Conservation (phyloP, 768 basidiomycete species). For the Tricholomella constricta region DNA sequence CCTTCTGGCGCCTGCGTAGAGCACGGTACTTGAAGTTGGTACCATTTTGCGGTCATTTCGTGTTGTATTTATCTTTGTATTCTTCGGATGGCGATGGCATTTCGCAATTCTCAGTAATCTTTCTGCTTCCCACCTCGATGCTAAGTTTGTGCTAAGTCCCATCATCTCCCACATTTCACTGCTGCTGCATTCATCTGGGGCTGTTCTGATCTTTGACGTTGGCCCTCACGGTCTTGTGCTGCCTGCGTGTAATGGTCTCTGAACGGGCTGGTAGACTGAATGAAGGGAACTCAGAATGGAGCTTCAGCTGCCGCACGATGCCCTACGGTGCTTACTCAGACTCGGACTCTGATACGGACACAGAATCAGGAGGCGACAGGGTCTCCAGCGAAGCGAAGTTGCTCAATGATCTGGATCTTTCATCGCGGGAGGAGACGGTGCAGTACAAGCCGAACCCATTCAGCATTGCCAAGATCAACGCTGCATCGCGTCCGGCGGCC, state of each 20-base stretch:
- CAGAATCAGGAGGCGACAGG: constrained; percentile 22
- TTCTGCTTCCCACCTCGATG: neutral
- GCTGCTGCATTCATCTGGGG: neutral
- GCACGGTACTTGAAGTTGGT: too few species aligned
- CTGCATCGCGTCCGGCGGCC: constrained; percentile 45
- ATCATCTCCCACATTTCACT: too few species aligned
- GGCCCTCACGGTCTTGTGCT: too few species aligned
- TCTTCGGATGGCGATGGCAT: neutral
- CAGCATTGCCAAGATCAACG: constrained; percentile 80
- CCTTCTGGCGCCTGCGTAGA: neutral
- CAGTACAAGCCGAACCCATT: constrained; percentile 77
- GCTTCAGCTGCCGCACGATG: constrained; percentile 37
- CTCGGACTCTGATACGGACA: constrained; percentile 21
- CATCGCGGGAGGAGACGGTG: constrained; percentile 59
- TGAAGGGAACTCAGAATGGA: constrained; percentile 30
- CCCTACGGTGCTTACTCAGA: constrained; percentile 21
- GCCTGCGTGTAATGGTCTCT: too few species aligned
- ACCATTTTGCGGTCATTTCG: neutral
- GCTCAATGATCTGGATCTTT: constrained; percentile 59
- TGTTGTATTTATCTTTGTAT: neutral
- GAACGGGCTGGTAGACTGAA: too few species aligned
- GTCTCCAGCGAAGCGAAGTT: constrained; percentile 27
- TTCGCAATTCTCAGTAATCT: neutral
- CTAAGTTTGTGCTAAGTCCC: too few species aligned
- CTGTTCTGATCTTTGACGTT: neutral